Evolutionary conservation across 192 early-diverging fungal genomes (phyloP), one percentile per base, ranked within the genome.

Genomic region (Coemansia sp.): DNA sequence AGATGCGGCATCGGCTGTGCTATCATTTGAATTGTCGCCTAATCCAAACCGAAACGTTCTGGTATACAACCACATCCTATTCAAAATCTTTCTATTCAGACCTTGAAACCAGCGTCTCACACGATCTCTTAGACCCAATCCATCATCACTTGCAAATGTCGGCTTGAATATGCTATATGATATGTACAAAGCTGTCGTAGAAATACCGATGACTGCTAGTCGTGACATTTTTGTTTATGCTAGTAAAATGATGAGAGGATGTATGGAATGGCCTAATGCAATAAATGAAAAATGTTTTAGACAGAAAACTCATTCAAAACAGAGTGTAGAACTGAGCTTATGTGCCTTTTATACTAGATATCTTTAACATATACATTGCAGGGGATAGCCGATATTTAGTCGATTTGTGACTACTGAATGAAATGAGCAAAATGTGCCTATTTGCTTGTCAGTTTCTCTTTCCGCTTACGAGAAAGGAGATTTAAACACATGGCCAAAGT

Each of bases 181-280:
- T 40, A 59, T 59, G 11, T 59, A 59, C 38, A 59, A 41, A 40
- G 38, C 32, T 40, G 39, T 40, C 8, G 57, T 40, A 12, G 37
- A 59, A 40, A 59, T 59, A 18, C 57, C 57, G 16, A 59, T 59
- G 38, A 16, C 39, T 59, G 39, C 12, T 16, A 59, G 57, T 16
- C 57, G 57, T 15, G 39, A 40, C 57, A 59, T 59, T 38, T 41
- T 41, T 0, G 57, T 40, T 5, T 37, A 54, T 6, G 52, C 21
- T 26, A 16, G 26, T 26, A n/a, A 50, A n/a, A n/a, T n/a, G 9
- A 21, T 54, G 52, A 12, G 52, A 54, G 1, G 19, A 54, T 23
- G 23, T 26, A 26, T 0, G 26, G 26, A 26, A 26, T 26, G 26
- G 26, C 26, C 26, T 26, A 3, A 26, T 26, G 26, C 26, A 54